Evolutionary conservation across 2,329 filamentous ascomycete genomes (phyloP).

Genomic region (Furcasterigmium sp.): DNA sequence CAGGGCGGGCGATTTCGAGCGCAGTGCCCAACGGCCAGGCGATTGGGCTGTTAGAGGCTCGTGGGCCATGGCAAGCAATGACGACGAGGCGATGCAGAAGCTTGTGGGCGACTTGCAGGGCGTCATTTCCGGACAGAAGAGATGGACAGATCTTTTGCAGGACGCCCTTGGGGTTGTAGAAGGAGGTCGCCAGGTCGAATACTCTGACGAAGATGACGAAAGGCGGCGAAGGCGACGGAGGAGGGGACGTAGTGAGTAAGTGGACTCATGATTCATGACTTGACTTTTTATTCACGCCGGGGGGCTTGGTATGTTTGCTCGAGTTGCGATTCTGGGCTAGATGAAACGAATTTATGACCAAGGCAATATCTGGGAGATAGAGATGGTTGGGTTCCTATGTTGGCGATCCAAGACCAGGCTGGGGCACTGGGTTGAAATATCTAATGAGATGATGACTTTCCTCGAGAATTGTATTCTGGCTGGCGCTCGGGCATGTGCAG

Average conservation of each 20-base stretch:
- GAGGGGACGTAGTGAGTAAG: constrained; percentile 8
- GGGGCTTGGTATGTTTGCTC: too few relatives aligned
- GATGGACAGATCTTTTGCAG: constrained; percentile 24
- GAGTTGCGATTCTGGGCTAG: neutral
- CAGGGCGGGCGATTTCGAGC: constrained; percentile 37
- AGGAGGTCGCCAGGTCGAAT: constrained; percentile 4
- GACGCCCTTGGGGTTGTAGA: constrained; percentile 19
- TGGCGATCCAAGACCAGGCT: too few relatives aligned
- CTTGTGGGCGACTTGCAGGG: constrained; percentile 29
- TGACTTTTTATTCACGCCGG: constrained; percentile 2
- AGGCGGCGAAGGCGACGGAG: constrained; percentile 13
- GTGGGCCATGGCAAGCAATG: constrained; percentile 40
- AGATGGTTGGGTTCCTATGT: too few relatives aligned
- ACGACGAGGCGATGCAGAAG: constrained; percentile 33
- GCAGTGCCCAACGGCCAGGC: constrained; percentile 21
- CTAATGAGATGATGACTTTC: too few relatives aligned
- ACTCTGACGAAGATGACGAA: constrained; percentile 7
- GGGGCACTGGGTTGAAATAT: too few relatives aligned
- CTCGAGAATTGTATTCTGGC: too few relatives aligned
- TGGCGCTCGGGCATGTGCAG: too few relatives aligned
- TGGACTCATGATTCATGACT: constrained; percentile 8
- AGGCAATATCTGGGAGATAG: neutral
- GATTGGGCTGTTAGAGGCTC: constrained; percentile 32
- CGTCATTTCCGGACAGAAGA: constrained; percentile 21
- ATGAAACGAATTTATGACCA: neutral